Evolutionary conservation across 805 yeast species (phyloP), one percentile per base, ranked within the genome.

Genomic region (Saccharomycopsis microspora): DNA sequence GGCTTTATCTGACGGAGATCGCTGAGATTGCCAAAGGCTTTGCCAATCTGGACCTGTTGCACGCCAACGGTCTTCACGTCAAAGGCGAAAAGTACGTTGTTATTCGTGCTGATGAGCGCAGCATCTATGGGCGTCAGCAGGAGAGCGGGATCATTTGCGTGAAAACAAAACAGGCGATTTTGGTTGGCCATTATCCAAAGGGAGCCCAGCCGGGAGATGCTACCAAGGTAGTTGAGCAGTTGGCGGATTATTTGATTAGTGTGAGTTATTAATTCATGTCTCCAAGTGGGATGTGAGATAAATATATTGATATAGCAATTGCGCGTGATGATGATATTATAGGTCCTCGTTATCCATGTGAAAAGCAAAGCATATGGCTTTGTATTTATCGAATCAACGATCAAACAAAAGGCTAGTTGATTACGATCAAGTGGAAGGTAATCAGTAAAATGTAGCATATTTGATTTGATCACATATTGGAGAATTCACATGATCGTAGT

Each of bases 181-280:
- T 93, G 61, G 69, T 93, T 58, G 96, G 93, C n/a, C 97, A 93
- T 66, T 93, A 93, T 63, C 93, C 95, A 10, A 77, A 85, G 8
- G 89, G 89, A 48, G 83, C 85, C 42, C 90, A 82, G 64, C 86
- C 97, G 33, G 96, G 95, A 57, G 96, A 86, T 63, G 97, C 97
- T 46, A 85, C 97, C 51, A 78, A 83, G 60, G 85, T 89, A 54
- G 96, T 90, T 49, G 98, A 93, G 66, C 90, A 87, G 61, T 75
- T 93, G 70, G 97, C 95, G 42, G 97, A 93, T 64, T 89, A 93
- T 62, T 75, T 93, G 68, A 87, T 90, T 63, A 72, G 87, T 59
- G 90, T 84, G 47, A 85, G 87, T 50, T 89, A 85, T 66, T 90
- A 73, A 60, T 5, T 32, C 7, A 40, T 11, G 19, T 19, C 19